phyloP scores from a whole-genome alignment of 2,329 filamentous ascomycete genomes.

The Trichophyton rubrum region DNA sequence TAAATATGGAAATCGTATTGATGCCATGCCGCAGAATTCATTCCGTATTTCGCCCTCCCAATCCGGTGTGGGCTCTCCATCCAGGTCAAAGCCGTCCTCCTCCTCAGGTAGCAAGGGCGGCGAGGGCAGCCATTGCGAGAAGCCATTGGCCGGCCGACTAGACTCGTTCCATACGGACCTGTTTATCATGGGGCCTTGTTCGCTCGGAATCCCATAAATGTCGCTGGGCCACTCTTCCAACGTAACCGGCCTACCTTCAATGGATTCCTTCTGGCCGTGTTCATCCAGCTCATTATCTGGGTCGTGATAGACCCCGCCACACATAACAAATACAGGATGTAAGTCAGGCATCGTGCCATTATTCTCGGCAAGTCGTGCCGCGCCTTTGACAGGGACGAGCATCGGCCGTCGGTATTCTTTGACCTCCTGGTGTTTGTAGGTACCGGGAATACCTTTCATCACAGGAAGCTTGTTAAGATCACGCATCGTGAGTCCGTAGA shows the following conservation, averaged over 20 bases:
- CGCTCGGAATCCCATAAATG: no score
- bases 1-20: background rate
- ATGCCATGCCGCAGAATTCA: background rate
- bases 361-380: background rate
- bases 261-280: background rate
- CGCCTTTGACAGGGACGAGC: background rate
- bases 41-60: no score
- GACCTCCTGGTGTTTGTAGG: background rate
- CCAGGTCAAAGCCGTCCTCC: background rate
- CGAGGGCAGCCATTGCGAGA: no score
- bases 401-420: background rate
- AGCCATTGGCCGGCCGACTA: no score
- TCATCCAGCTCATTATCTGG: background rate
- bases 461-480: slow-evolving; percentile 1
- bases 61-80: background rate
- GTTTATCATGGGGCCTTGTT: no score
- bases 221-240: no score
- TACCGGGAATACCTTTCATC: background rate
- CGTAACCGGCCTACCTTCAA: no score
- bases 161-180: no score
- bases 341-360: background rate
- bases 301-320: no score
- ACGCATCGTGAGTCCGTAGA: background rate
- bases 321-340: no score
- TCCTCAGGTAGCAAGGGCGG: no score